Conservation (phyloP, 371 early-diverging fungal genomes). For the Apophysomyces elegans region DNA sequence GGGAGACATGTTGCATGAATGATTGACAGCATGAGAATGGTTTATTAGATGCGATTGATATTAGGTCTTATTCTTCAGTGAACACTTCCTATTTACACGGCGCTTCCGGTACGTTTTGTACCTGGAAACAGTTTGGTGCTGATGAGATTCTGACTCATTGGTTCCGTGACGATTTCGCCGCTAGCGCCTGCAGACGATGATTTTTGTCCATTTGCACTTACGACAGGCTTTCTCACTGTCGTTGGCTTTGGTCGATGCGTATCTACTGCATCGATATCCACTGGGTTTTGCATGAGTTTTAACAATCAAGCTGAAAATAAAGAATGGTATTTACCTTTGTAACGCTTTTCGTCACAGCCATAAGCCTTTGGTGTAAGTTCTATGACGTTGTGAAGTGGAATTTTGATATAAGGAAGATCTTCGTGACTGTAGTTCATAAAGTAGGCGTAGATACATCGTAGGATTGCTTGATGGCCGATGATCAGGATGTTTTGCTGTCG, state of each 20-base stretch:
- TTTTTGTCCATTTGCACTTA: conserved; percentile 4
- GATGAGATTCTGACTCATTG: conserved; percentile 51
- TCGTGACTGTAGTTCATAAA: conserved; percentile 91
- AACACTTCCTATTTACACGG: conserved; percentile 2
- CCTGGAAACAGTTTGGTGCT: conserved; percentile 47
- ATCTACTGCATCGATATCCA: conserved; percentile 88
- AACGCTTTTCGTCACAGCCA: conserved; percentile 90
- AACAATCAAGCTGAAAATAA: conserved; percentile 7
- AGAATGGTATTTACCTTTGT: conserved; percentile 47
- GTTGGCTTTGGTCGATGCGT: conserved; percentile 76
- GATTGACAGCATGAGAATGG: background rate
- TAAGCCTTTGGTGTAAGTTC: conserved; percentile 97
- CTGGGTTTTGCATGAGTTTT: conserved; percentile 22
- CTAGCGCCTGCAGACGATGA: conserved; percentile 45
- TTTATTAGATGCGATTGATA: background rate
- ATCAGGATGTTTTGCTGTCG: conserved; percentile 96
- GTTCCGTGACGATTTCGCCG: conserved; percentile 54
- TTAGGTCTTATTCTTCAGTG: background rate
- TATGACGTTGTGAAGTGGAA: conserved; percentile 97
- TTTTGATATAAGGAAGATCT: conserved; percentile 95
- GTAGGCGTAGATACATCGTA: conserved; percentile 94
- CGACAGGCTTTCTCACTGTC: conserved; percentile 12
- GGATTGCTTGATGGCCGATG: conserved; percentile 93
- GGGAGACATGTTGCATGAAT: background rate
- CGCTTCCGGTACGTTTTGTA: conserved; percentile 8